Evolutionary conservation across 1,284 basidiomycete genomes (phyloP), one percentile per base, ranked within the genome.

Genomic region (Gymnopus androsaceus): DNA sequence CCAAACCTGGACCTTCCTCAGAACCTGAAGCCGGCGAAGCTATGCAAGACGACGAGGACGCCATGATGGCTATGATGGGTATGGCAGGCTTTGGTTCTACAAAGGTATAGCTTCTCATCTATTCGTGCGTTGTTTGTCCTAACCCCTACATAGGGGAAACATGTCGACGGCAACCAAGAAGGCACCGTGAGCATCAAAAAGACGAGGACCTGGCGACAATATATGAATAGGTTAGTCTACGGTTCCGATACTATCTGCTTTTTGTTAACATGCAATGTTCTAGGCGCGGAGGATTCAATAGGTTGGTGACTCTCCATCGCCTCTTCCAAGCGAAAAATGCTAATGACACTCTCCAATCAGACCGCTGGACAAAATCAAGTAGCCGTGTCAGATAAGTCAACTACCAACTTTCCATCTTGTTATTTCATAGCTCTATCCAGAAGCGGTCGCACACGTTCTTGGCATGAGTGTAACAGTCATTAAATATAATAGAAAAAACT

Each of bases 61-160:
- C 83, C 47, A 94, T 98, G 90, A 91, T 90, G 77, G 83, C 88
- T 27, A 85, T 88, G 82, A 95, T 98, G 92, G 95, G 95, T 42
- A 78, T 98, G 66, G 70, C 76, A 47, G 92, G 93, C 1, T 98
- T 98, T 68, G 93, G 90, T 6, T 82, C 86, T 0, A 97, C 95
- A 0, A 97, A 98, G 77, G 94, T 93, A 63, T n/a, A n/a, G n/a
- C 56, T 81, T 69, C 27, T 19, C 11, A 25, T 63, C 47, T 36
- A 45, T 49, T 38, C 17, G 36, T 17, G 36, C 48, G 48, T 46
- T 60, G 34, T 49, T 41, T 25, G 31, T 21, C 25, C 15, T 15
- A 34, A 12, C 28, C n/a, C 34, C n/a, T 41, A 49, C 28, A 14
- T 62, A 94, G 92, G 88, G 88, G 51, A 91, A 90, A 65, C 81